Conservation (phyloP, 164 flowering plant genomes). For the Umbilicus rupestris region DNA sequence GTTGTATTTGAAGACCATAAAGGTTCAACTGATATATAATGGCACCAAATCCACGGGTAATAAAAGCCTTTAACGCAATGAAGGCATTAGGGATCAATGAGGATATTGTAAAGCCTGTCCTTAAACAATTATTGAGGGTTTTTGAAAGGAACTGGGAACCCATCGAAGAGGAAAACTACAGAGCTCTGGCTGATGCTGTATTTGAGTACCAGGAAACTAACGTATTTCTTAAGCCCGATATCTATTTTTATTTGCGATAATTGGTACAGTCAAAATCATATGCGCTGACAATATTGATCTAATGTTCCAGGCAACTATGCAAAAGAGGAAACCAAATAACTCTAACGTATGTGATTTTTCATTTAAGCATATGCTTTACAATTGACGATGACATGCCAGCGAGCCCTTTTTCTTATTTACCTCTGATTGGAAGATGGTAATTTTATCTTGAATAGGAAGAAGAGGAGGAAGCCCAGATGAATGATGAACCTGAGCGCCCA, state of each 20-base stretch:
- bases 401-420: not conserved
- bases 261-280: not conserved
- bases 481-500: slow-evolving; percentile 3
- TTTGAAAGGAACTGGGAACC: slow-evolving; percentile 2
- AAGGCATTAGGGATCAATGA: slow-evolving; percentile 5
- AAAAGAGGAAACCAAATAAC: slow-evolving; percentile 1
- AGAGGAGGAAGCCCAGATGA: not conserved
- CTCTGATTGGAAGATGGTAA: not conserved
- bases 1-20: not conserved
- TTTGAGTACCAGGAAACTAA: slow-evolving; percentile 5
- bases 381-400: not conserved
- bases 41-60: slow-evolving; percentile 8
- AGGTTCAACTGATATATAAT: not conserved
- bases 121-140: slow-evolving; percentile 1
- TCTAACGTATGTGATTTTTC: not conserved
- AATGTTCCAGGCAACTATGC: not conserved
- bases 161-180: slow-evolving; percentile 8
- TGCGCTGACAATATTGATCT: not conserved
- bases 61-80: slow-evolving; percentile 5
- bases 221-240: not conserved
- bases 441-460: not conserved
- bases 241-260: not conserved
- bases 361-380: not conserved
- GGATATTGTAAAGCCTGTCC: slow-evolving; percentile 8
- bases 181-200: slow-evolving; percentile 7